Conservation (phyloP, 345 rosid species). For the Brassica juncea region DNA sequence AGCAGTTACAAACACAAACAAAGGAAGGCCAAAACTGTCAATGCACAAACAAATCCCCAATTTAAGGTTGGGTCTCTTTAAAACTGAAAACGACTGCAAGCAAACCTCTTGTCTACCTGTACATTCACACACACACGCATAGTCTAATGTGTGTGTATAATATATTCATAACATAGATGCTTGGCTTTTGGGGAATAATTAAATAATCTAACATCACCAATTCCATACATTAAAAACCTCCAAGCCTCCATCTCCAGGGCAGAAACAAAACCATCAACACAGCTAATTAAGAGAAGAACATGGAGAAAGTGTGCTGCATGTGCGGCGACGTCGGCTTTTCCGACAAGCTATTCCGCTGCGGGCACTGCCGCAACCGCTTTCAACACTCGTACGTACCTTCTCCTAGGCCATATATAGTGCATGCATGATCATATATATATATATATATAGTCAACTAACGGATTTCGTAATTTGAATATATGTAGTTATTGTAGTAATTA, state of each 20-base stretch:
- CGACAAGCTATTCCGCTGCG: constrained; percentile 39
- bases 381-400: constrained; percentile 32
- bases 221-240: constrained; percentile 1
- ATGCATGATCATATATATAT: neutral
- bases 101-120: constrained; percentile 24
- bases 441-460: neutral
- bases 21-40: constrained; percentile 12
- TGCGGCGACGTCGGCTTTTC: constrained; percentile 41
- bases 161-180: neutral
- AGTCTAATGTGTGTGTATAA: neutral
- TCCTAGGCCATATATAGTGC: neutral
- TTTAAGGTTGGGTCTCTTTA: constrained; percentile 23
- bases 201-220: neutral
- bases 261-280: neutral
- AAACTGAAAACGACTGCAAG: constrained; percentile 31
- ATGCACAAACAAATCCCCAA: neutral
- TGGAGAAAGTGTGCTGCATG: constrained; percentile 39
- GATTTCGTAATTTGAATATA: neutral
- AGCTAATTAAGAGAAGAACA: neutral
- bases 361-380: constrained; percentile 32
- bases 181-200: neutral
- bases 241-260: neutral
- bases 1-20: neutral
- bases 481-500: constrained; percentile 83
- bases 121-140: constrained; percentile 16